Conservation (phyloP, 2,329 filamentous ascomycete genomes). For the Mollisiaceae sp. region DNA sequence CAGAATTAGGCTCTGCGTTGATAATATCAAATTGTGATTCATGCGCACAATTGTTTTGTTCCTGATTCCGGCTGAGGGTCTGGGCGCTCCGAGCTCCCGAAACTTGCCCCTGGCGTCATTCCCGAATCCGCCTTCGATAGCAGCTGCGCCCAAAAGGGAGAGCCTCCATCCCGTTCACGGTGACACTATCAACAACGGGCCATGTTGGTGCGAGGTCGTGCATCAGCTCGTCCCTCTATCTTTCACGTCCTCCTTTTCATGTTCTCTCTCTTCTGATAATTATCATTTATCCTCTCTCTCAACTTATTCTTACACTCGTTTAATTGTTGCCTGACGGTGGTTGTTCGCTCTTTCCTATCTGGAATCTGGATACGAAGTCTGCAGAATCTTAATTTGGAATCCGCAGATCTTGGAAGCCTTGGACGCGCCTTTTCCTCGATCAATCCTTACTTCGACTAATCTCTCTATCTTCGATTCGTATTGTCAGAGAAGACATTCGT, state of each 20-base stretch:
- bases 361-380: slow-evolving; percentile 10
- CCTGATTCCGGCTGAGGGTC: background rate
- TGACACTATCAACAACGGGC: background rate
- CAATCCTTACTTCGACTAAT: background rate
- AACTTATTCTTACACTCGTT: slow-evolving; percentile 8
- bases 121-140: background rate
- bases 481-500: background rate
- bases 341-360: slow-evolving; percentile 7
- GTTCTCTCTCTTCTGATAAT: slow-evolving; percentile 1
- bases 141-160: background rate
- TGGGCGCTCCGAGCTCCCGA: background rate
- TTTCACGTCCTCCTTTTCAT: background rate
- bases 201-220: slow-evolving; percentile 5
- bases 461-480: background rate
- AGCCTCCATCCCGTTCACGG: background rate
- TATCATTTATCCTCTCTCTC: background rate
- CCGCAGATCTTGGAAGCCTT: slow-evolving; percentile 1
- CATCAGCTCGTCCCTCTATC: slow-evolving; percentile 3
- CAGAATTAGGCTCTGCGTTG: background rate
- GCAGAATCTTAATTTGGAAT: slow-evolving; percentile 10
- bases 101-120: background rate
- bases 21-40: background rate
- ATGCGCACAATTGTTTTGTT: background rate
- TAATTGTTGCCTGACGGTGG: background rate
- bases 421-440: slow-evolving; percentile 1